phyloP scores from a whole-genome alignment of 192 early-diverging fungal genomes.

The Phycomyces blakesleeanus region DNA sequence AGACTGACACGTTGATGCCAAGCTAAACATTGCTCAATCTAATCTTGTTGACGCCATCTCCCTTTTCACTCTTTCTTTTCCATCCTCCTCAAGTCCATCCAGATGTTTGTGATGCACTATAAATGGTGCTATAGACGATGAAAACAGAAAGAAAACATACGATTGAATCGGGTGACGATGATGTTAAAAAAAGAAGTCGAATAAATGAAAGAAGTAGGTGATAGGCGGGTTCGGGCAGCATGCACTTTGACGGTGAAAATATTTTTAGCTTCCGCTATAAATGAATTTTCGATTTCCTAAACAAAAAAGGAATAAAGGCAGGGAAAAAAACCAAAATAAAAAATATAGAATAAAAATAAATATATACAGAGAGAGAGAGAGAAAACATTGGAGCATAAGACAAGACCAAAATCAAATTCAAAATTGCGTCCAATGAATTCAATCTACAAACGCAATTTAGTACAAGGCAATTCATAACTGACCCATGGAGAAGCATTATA shows the following conservation, averaged over 20 bases:
- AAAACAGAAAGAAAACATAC: conserved; percentile 1
- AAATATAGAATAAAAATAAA: too few species aligned
- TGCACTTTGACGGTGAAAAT: conserved; percentile 1
- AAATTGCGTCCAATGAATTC: too few species aligned
- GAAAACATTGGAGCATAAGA: too few species aligned
- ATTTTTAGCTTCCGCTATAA: background rate
- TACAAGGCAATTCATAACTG: too few species aligned
- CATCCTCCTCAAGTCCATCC: background rate
- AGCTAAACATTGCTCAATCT: too few species aligned
- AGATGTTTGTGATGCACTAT: background rate
- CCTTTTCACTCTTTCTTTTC: background rate
- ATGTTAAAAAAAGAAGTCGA: background rate
- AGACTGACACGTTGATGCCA: too few species aligned
- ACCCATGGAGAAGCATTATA: too few species aligned
- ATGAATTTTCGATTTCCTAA: background rate
- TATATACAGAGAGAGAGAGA: too few species aligned
- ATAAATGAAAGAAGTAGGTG: background rate
- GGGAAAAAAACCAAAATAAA: background rate
- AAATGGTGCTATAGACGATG: background rate
- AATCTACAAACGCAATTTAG: too few species aligned
- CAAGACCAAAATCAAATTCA: too few species aligned
- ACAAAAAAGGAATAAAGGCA: background rate
- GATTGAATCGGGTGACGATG: conserved; percentile 1
- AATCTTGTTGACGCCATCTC: background rate
- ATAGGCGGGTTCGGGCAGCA: conserved; percentile 1